phyloP scores from a whole-genome alignment of 1,284 basidiomycete genomes.

The Puccinia novopanici region DNA sequence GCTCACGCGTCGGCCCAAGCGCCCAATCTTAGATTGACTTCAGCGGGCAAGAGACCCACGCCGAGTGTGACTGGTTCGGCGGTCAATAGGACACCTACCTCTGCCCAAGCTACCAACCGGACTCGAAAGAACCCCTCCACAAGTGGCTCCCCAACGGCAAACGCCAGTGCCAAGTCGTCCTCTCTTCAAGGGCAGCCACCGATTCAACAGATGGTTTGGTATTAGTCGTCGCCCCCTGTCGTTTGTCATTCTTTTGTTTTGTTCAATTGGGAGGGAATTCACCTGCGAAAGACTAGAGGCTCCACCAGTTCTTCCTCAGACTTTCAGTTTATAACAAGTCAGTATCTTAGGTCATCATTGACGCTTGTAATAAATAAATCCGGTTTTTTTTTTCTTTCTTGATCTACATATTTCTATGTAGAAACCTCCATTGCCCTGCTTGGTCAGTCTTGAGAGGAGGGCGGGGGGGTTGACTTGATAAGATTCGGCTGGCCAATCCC shows the following conservation, averaged over 20 bases:
- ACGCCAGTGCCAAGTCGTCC: not conserved
- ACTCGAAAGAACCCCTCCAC: slow-evolving; percentile 15
- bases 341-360: no score
- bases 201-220: slow-evolving; percentile 32
- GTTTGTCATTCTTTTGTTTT: not conserved
- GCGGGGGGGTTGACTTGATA: no score
- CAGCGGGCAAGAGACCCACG: slow-evolving; percentile 8
- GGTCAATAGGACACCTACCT: slow-evolving; percentile 9
- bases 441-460: no score
- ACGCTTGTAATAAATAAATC: no score
- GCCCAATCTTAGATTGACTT: slow-evolving; percentile 8
- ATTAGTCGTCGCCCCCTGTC: not conserved
- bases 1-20: slow-evolving; percentile 29
- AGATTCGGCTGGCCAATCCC: no score
- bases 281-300: no score
- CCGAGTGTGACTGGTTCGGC: not conserved
- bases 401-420: no score
- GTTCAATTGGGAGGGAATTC: no score
- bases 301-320: no score
- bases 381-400: no score
- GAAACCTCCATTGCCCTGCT: no score
- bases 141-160: slow-evolving; percentile 4
- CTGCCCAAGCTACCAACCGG: slow-evolving; percentile 11
- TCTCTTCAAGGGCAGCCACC: slow-evolving; percentile 20
- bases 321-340: not conserved